Evolutionary conservation across 2,329 filamentous ascomycete species (phyloP), one percentile per base, ranked within the genome.

Genomic region (Cladophialophora exuberans): DNA sequence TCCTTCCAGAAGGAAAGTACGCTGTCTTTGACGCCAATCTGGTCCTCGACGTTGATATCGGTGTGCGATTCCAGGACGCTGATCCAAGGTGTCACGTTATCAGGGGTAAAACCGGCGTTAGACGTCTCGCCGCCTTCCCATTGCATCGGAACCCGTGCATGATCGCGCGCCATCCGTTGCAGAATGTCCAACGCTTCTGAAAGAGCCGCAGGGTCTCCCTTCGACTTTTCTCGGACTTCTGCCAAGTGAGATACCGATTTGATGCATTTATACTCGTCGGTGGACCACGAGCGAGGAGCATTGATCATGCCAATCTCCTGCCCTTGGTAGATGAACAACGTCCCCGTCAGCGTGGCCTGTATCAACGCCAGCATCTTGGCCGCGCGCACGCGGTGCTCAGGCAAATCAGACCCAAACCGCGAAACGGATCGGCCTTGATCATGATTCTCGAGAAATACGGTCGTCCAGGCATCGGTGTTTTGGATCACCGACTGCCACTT

Each of bases 121-220:
- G 73, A 67, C 0, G 72, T 6, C 10, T 23, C 44, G 28, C n/a
- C 71, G 0, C 68, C 75, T 52, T 78, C 77, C 86, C 86, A 89
- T 60, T 86, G 84, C 73, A 89, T 83, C 0, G 86, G 86, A 2
- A 83, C 78, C 13, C 86, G 77, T 6, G 84, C 79, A 65, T 89
- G 82, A 66, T 89, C 86, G 44, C 57, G 43, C 20, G 57, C 57
- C 15, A 54, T 28, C 23, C n/a, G n/a, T 11, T 57, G 54, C 10
- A 57, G 38, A 4, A 23, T 11, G n/a, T 50, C 47, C 50, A 46
- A 23, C 25, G 38, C 38, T 18, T 43, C 28, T 10, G 36, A 42
- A 4, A 51, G 26, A 3, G 38, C 38, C 13, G 35, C 10, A n/a
- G 41, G 28, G 15, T 64, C 62, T 6, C 62, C 72, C n/a, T 35